These are phyloP conservation scores for Pythium volutum DNA, from an alignment of 352 stramenopile genomes.

Conservation along the genomic window DNA sequence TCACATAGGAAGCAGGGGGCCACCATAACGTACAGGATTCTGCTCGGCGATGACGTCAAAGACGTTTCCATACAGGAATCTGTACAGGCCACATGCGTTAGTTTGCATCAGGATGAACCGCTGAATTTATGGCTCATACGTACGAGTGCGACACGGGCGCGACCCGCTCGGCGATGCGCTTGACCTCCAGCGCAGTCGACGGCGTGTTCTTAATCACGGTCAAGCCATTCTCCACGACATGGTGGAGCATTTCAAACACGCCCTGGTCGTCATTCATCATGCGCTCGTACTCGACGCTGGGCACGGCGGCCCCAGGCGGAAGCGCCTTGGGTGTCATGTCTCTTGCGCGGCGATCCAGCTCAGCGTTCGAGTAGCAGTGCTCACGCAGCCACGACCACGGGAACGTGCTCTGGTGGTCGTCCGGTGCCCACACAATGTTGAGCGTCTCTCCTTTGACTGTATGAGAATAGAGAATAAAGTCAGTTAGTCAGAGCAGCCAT, in stretches of 20 bases:
- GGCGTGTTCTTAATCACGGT: conserved; percentile 76
- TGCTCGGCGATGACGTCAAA: conserved; percentile 84
- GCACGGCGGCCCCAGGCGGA: conserved; percentile 43
- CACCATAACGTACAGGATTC: conserved; percentile 43
- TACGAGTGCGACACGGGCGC: conserved; percentile 80
- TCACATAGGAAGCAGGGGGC: background rate
- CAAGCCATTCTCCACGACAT: conserved; percentile 67
- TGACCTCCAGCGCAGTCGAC: conserved; percentile 49
- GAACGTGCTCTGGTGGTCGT: conserved; percentile 69
- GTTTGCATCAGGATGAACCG: background rate
- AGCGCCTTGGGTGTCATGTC: conserved; percentile 50
- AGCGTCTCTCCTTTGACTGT: conserved; percentile 68
- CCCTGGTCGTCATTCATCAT: conserved; percentile 73
- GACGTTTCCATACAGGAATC: conserved; percentile 82
- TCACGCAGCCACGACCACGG: conserved; percentile 65
- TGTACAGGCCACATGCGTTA: conserved; percentile 17
- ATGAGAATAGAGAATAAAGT: background rate
- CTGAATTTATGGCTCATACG: background rate
- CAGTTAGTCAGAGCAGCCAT: background rate
- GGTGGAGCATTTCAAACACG: conserved; percentile 61
- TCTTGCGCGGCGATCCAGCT: conserved; percentile 43
- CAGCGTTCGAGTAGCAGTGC: conserved; percentile 69
- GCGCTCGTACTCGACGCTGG: conserved; percentile 51
- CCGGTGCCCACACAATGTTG: conserved; percentile 62
- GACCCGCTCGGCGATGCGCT: conserved; percentile 74